Evolutionary conservation across 345 rosid genomes (phyloP).

Genomic region (Trapa bicornis): DNA sequence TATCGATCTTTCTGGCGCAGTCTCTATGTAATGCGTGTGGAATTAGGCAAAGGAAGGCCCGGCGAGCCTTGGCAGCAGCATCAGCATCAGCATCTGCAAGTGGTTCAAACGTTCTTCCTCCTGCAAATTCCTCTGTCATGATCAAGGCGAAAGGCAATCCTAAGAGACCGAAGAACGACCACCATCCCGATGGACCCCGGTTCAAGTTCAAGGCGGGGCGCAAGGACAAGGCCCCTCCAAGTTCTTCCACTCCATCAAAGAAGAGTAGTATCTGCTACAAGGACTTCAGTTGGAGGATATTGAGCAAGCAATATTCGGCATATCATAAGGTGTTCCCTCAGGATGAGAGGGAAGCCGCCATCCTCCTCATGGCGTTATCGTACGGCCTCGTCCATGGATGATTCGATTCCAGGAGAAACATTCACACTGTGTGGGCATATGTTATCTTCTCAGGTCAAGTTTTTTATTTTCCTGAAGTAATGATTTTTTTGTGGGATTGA

Average conservation of each 20-base stretch:
- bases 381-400: slow-evolving; percentile 51
- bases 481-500: background rate
- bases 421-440: background rate
- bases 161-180: slow-evolving; percentile 16
- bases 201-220: slow-evolving; percentile 31
- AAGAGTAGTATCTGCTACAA: slow-evolving; percentile 54
- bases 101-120: slow-evolving; percentile 8
- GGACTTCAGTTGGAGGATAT: slow-evolving; percentile 43
- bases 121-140: slow-evolving; percentile 11
- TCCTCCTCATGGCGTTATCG: slow-evolving; percentile 87
- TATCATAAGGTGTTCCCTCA: slow-evolving; percentile 76
- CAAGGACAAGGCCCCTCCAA: slow-evolving; percentile 9
- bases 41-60: slow-evolving; percentile 83
- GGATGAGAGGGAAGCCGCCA: slow-evolving; percentile 93
- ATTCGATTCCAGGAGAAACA: background rate
- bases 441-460: background rate
- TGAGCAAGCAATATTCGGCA: slow-evolving; percentile 51
- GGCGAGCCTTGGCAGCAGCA: slow-evolving; percentile 54
- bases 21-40: slow-evolving; percentile 95
- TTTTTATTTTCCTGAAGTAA: background rate
- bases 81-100: slow-evolving; percentile 26
- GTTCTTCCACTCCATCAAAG: slow-evolving; percentile 10
- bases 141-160: slow-evolving; percentile 26
- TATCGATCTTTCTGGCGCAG: slow-evolving; percentile 22
- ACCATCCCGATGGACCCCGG: slow-evolving; percentile 15